Base-by-base conservation (phyloP, 2,329 filamentous ascomycete species). In the Cordyceps tenuipes region DNA sequence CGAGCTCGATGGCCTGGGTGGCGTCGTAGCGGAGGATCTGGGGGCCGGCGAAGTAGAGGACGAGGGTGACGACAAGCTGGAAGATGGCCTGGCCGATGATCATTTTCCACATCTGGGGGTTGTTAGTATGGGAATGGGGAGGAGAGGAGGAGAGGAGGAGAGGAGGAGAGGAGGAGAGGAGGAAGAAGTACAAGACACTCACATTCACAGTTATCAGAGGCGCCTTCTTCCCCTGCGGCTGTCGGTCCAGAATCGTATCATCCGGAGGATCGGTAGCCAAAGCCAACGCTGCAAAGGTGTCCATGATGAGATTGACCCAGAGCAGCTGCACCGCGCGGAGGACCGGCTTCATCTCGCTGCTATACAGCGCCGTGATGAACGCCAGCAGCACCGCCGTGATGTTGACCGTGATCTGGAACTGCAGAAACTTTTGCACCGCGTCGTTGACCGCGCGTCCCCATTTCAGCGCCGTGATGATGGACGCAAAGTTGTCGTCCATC, bases 281-380 rank as follows among this genome's bases (percentile, higher is more conserved):
- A 9, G 83, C 84, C 34, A 87, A 79, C 15, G 84, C 84, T 92
- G 82, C 82, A 64, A 85, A 83, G 5, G 82, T 83, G 62, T 85
- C 82, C 82, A 85, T 85, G 64, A 85, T 85, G 57, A 85, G 71
- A 65, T 86, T 86, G 61, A 85, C 80, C 83, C 82, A 85, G 44
- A 85, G 75, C 59, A 85, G 74, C 66, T 85, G 82, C 3, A 85
- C 81, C 1, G 82, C 81, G 5, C 80, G 82, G 51, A 86, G 75
- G 5, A 86, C 81, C 9, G 81, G 80, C 52, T 77, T 73, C 65
- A 77, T 75, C 13, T 76, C 72, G n/a, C 69, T 64, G 64, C 76
- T 81, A 23, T 79, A 76, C 49, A 84, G 78, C 4, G 82, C 80
- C 7, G 82, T 82, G 52, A 85, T 75, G 61, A 85, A 84, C 1